Base-by-base conservation (phyloP, 108 stramenopile genomes). In the Craspedostauros australis region DNA sequence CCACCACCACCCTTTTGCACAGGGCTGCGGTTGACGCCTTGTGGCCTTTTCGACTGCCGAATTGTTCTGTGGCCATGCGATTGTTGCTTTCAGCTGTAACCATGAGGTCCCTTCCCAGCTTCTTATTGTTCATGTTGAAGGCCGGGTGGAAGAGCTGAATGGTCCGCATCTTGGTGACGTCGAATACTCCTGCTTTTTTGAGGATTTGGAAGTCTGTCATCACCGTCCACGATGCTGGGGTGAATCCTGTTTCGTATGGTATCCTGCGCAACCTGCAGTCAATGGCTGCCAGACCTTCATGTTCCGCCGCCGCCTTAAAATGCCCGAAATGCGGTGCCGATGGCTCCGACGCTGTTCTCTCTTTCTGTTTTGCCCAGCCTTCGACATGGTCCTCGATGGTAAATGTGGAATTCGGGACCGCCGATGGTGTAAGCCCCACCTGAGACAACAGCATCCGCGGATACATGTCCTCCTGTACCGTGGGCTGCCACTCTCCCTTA, bases 121-220 rank as follows among this genome's bases (percentile, higher is more conserved):
- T n/a, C n/a, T 53, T 53, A 19, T 53, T 53, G 25, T 53, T 53
- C 38, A 53, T 40, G 51, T 40, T 53, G 36, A 20, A 41, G 15
- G 15, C 51, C 0, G 51, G 19, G 25, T 53, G 18, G 36, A 53
- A 38, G 12, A 53, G 38, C 16, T 40, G 38, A 19, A 53, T 53
- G 8, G 21, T 7, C 7, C 46, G 19, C 46, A 48, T 48, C 29
- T 48, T 22, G 12, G 26, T 28, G 24, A 48, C 24, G 29, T 26
- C 46, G 19, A 29, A 48, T 5, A 48, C 46, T 11, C 22, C 22
- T 19, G 19, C 23, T 26, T 48, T 21, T 1, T 53, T 53, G 7
- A 53, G 22, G n/a, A 53, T 53, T 19, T 53, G 22, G 8, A 53
- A 8, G 51, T 53, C 51, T 18, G 51, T 53, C 15, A 40, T 53